phyloP scores from a whole-genome alignment of 202 grass and related monocot genomes.

The Saccharum hybrid region DNA sequence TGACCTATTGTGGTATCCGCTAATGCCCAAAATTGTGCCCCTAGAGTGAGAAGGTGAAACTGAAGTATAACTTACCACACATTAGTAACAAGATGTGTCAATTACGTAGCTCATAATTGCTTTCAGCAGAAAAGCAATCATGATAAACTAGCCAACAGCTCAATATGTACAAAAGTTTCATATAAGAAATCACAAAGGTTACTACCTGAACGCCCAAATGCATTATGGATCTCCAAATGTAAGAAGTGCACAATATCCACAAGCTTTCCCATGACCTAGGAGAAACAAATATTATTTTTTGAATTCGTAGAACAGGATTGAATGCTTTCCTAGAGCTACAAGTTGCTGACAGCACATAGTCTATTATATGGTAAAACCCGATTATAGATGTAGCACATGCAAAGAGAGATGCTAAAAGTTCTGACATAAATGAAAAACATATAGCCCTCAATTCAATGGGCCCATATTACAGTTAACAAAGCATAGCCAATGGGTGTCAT shows the following conservation, averaged over 20 bases:
- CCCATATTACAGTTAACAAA: not conserved
- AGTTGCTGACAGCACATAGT: not conserved
- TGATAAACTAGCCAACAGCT: not conserved
- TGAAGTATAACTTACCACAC: not conserved
- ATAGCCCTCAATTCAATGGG: not conserved
- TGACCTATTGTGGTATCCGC: not conserved
- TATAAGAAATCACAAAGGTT: conserved; percentile 40
- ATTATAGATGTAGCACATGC: not conserved
- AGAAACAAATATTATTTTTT: conserved; percentile 32
- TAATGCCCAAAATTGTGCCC: not conserved
- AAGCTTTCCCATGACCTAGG: conserved; percentile 92
- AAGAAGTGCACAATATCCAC: conserved; percentile 97
- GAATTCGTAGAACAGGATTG: conserved; percentile 36
- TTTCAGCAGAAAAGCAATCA: conserved; percentile 26
- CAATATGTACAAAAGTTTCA: conserved; percentile 11
- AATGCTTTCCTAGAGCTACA: conserved; percentile 25
- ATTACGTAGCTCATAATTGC: conserved; percentile 3
- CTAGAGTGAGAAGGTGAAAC: conserved; percentile 4
- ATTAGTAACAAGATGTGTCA: conserved; percentile 7
- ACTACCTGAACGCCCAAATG: conserved; percentile 83
- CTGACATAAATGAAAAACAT: not conserved
- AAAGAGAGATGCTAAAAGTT: not conserved
- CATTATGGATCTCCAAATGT: conserved; percentile 79
- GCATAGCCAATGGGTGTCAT: not conserved
- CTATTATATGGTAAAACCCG: not conserved